Evolutionary conservation across 148 eudicot species (phyloP).

Genomic region (Pouteria glomerata): DNA sequence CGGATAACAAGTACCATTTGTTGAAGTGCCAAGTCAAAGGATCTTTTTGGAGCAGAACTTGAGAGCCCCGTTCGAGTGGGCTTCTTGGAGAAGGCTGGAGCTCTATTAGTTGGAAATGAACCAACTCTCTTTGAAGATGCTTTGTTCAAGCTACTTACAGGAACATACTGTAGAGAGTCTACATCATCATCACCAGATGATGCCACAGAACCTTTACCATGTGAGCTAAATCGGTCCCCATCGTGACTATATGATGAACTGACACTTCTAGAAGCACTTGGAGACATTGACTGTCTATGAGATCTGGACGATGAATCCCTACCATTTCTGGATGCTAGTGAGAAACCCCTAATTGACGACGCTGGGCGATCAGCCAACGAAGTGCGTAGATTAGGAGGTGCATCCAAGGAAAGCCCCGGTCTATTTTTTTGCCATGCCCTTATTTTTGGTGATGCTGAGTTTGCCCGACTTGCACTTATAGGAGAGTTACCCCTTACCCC

Average conservation of each 20-base stretch:
- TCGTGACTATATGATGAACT: conserved; percentile 77
- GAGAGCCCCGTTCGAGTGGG: conserved; percentile 43
- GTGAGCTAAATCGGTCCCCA: conserved; percentile 56
- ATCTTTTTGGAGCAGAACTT: conserved; percentile 86
- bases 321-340: conserved; percentile 74
- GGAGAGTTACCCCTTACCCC: conserved; percentile 62
- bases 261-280: conserved; percentile 73
- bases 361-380: conserved; percentile 91
- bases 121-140: conserved; percentile 42
- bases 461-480: conserved; percentile 52
- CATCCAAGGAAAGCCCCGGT: conserved; percentile 71
- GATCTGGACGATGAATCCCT: conserved; percentile 32
- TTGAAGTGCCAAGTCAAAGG: conserved; percentile 74
- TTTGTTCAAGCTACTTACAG: conserved; percentile 41
- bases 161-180: conserved; percentile 59
- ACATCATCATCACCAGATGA: conserved; percentile 89
- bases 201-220: conserved; percentile 73
- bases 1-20: conserved; percentile 56
- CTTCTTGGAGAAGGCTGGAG: conserved; percentile 51
- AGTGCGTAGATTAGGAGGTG: conserved; percentile 92
- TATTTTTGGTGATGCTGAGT: conserved; percentile 75
- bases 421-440: conserved; percentile 76
- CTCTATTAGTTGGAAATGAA: conserved; percentile 37
- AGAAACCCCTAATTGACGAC: conserved; percentile 76
- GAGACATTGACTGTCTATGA: conserved; percentile 78